Evolutionary conservation across 495 filamentous ascomycete species (phyloP).

Genomic region (Annulohypoxylon maeteangense): DNA sequence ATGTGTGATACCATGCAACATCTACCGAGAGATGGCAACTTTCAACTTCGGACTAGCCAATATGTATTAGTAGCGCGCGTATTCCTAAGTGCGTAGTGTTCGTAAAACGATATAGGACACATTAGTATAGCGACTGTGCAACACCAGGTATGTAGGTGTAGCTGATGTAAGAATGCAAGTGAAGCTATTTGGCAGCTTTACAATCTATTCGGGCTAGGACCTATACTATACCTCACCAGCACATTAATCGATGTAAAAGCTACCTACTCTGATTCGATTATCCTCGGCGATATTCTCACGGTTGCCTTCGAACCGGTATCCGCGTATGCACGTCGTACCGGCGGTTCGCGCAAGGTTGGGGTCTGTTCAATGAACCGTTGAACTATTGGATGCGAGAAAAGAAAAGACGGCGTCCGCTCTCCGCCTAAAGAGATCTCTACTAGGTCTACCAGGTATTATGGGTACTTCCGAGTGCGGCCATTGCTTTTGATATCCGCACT

Average conservation of each 20-base stretch:
- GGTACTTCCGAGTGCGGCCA: not conserved
- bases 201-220: slow-evolving; percentile 17
- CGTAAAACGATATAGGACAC: not conserved
- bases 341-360: slow-evolving; percentile 9
- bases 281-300: not conserved
- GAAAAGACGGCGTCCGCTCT: slow-evolving; percentile 2
- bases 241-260: not conserved
- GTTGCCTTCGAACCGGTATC: not conserved
- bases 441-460: not conserved
- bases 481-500: slow-evolving; percentile 23
- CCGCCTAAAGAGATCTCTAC: not conserved
- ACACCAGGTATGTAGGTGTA: not conserved
- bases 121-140: not conserved
- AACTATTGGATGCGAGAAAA: slow-evolving; percentile 33
- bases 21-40: slow-evolving; percentile 34
- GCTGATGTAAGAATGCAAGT: not conserved
- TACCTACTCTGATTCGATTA: not conserved
- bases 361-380: slow-evolving; percentile 14
- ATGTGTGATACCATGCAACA: slow-evolving; percentile 26
- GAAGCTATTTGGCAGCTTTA: not conserved
- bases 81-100: slow-evolving; percentile 17
- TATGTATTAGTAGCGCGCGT: slow-evolving; percentile 16
- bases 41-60: not conserved
- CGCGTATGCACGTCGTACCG: slow-evolving; percentile 1
- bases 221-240: slow-evolving; percentile 20